Evolutionary conservation across 2,329 filamentous ascomycete species (phyloP).

Genomic region (Pseudogymnoascus pannorum): DNA sequence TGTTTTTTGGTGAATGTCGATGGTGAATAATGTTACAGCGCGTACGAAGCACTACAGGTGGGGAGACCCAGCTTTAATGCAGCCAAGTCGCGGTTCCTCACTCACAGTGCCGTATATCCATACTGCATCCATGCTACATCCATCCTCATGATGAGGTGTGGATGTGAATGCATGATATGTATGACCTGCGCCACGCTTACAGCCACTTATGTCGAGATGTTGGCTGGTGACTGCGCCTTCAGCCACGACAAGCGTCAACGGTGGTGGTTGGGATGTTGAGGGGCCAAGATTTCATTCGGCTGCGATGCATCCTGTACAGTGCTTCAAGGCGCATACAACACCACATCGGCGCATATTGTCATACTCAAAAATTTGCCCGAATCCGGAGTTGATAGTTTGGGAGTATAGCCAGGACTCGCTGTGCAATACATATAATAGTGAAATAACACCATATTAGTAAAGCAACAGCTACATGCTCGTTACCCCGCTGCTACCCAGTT

Average conservation of each 20-base stretch:
- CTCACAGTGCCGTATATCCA: not conserved
- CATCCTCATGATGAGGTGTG: not conserved
- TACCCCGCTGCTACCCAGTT: not conserved
- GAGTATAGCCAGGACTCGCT: not conserved
- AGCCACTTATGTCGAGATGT: not conserved
- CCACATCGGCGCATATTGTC: not conserved
- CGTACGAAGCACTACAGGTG: not conserved
- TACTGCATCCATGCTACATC: not conserved
- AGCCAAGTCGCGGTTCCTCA: not conserved
- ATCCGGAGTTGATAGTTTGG: not conserved
- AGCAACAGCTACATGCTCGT: no score
- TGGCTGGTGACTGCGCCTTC: conserved; percentile 3
- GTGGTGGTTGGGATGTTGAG: not conserved
- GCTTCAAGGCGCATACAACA: not conserved
- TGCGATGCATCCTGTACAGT: not conserved
- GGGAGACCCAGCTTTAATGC: not conserved
- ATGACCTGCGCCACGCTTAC: not conserved
- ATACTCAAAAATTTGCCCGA: not conserved
- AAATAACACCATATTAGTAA: no score
- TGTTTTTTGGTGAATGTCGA: not conserved
- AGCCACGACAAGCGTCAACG: not conserved
- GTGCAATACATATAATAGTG: not conserved
- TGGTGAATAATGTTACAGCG: not conserved
- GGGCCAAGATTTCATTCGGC: not conserved
- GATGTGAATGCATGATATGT: not conserved